Percentiles rank a stretch among this genome's conserved stretches.
These are phyloP conservation scores for Sutorius eximius DNA, from an alignment of 1,284 basidiomycete species.

Conservation along the genomic window DNA sequence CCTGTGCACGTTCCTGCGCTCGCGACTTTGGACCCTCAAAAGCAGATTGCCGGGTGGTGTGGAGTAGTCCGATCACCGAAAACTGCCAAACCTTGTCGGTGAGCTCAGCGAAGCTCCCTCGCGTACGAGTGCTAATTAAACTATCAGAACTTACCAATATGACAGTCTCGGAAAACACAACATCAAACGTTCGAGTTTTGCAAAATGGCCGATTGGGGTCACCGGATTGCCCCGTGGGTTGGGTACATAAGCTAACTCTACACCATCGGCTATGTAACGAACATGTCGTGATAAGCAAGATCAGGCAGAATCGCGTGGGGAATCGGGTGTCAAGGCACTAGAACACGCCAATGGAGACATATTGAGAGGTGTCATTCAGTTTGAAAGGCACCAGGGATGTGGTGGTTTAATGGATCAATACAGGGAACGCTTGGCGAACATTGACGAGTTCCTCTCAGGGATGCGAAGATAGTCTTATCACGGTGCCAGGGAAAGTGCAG, in stretches of 20 bases:
- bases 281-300: constrained; percentile 12
- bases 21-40: constrained; percentile 12
- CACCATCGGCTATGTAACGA: constrained; percentile 8
- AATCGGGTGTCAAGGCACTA: constrained; percentile 24
- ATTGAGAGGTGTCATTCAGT: constrained; percentile 11
- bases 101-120: constrained; percentile 34
- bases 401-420: constrained; percentile 20
- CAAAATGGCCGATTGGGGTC: constrained; percentile 12
- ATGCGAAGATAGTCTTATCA: constrained; percentile 35
- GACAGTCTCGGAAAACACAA: constrained; percentile 5
- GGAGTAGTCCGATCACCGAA: constrained; percentile 29
- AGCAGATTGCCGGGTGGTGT: constrained; percentile 28
- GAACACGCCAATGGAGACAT: constrained; percentile 11
- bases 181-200: constrained; percentile 9
- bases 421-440: constrained; percentile 23
- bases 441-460: constrained; percentile 28
- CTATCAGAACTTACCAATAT: constrained; percentile 21
- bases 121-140: constrained; percentile 22
- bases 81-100: constrained; percentile 27
- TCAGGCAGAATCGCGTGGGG: constrained; percentile 11
- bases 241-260: constrained; percentile 6
- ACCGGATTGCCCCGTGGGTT: constrained; percentile 13
- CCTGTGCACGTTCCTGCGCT: constrained; percentile 24
- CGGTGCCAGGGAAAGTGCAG: constrained; percentile 13
- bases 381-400: constrained; percentile 26